Evolutionary conservation across 2,329 filamentous ascomycete species (phyloP).

Genomic region (Lachnellula cervina): DNA sequence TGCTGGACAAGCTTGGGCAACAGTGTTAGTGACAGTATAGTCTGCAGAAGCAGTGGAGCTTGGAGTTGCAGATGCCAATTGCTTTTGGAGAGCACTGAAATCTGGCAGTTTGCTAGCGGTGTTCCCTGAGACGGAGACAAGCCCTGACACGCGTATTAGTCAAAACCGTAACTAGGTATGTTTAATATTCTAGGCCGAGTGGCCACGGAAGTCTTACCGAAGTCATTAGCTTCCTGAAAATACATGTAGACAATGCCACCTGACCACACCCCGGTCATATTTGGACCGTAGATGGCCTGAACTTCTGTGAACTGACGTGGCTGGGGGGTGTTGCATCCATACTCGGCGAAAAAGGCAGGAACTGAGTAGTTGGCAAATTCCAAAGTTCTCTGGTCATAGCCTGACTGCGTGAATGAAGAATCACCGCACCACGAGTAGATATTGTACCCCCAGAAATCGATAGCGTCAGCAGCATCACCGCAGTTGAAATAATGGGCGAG

Average conservation of each 20-base stretch:
- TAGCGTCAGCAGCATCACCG: slow-evolving; percentile 58
- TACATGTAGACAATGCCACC: slow-evolving; percentile 99
- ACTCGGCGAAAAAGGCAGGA: slow-evolving; percentile 97
- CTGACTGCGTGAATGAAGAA: slow-evolving; percentile 70
- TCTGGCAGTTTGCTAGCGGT: slow-evolving; percentile 65
- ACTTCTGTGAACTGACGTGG: slow-evolving; percentile 84
- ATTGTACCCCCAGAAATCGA: slow-evolving; percentile 99
- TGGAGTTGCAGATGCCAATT: slow-evolving; percentile 65
- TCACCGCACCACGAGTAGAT: slow-evolving; percentile 99
- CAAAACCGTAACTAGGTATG: neutral
- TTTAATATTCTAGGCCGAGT: neutral
- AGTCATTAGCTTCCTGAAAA: slow-evolving; percentile 87
- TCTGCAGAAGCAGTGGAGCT: slow-evolving; percentile 57
- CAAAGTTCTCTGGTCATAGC: slow-evolving; percentile 74
- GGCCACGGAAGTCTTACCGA: slow-evolving; percentile 48
- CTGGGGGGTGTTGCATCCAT: slow-evolving; percentile 76
- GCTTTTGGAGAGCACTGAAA: slow-evolving; percentile 66
- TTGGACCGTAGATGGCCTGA: slow-evolving; percentile 65
- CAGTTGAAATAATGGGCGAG: slow-evolving; percentile 96
- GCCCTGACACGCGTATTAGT: slow-evolving; percentile 43
- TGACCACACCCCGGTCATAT: slow-evolving; percentile 86
- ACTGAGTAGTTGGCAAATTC: slow-evolving; percentile 89
- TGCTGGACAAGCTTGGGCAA: slow-evolving; percentile 65
- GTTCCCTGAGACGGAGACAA: slow-evolving; percentile 58
- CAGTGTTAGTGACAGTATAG: slow-evolving; percentile 72